Conservation (phyloP, 176 grass and related monocot species). For the Bonia amplexicaulis region DNA sequence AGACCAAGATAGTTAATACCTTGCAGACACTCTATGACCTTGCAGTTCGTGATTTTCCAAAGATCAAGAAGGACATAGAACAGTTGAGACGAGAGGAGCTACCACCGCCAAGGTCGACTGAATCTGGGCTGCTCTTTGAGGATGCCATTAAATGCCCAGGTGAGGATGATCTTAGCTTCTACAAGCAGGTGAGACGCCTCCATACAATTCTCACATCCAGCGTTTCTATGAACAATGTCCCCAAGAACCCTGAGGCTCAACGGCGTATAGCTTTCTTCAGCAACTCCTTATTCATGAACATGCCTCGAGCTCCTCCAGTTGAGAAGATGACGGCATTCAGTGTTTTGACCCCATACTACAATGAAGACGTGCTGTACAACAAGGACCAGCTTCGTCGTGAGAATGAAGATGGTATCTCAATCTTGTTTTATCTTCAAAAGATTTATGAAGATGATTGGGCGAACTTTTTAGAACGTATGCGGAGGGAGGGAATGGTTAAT, state of each 20-base stretch:
- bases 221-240: constrained; percentile 86
- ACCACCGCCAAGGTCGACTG: constrained; percentile 32
- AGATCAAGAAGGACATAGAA: constrained; percentile 48
- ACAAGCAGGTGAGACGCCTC: constrained; percentile 76
- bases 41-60: constrained; percentile 71
- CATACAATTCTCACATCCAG: constrained; percentile 87
- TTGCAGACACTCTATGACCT: constrained; percentile 86
- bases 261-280: constrained; percentile 95
- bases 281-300: constrained; percentile 99
- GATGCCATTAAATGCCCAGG: constrained; percentile 52
- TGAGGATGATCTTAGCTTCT: constrained; percentile 57
- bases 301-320: constrained; percentile 83
- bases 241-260: constrained; percentile 78
- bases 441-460: constrained; percentile 94
- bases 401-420: constrained; percentile 97
- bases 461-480: constrained; percentile 91
- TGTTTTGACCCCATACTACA: constrained; percentile 94
- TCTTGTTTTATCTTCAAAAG: constrained; percentile 95
- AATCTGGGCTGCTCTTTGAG: constrained; percentile 70
- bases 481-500: constrained; percentile 65
- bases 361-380: constrained; percentile 77
- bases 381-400: constrained; percentile 85
- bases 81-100: constrained; percentile 51
- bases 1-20: constrained; percentile 72
- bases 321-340: constrained; percentile 92